phyloP scores from a whole-genome alignment of 805 yeast species.

The Ogataea neopini region DNA sequence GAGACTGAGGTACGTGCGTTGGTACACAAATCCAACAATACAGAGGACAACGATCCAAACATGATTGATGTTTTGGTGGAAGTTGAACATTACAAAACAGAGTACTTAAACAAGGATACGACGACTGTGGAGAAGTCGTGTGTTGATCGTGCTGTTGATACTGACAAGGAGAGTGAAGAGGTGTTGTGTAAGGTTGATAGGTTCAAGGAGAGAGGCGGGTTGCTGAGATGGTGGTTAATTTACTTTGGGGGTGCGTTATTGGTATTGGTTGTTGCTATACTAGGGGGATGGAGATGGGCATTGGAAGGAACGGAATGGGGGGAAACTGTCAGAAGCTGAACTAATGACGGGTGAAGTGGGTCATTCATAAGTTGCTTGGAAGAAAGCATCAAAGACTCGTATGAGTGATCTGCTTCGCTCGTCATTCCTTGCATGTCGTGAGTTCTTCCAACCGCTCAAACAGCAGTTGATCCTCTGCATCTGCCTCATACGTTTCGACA shows the following conservation, averaged over 20 bases:
- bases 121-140: conserved; percentile 3
- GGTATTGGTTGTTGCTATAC: not conserved
- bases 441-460: conserved; percentile 12
- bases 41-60: not conserved
- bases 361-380: no score
- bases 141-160: conserved; percentile 2
- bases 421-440: no score
- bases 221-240: not conserved
- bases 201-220: not conserved
- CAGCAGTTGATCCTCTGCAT: conserved; percentile 1
- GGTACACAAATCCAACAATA: not conserved
- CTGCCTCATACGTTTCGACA: conserved; percentile 9
- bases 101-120: conserved; percentile 4
- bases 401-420: no score
- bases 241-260: not conserved
- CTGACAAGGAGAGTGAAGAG: conserved; percentile 1
- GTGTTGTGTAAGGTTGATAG: not conserved
- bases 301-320: not conserved
- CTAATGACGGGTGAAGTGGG: not conserved
- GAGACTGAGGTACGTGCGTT: not conserved
- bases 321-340: not conserved
- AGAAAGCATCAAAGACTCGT: no score
- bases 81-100: not conserved
- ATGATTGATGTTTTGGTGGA: conserved; percentile 3
- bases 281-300: not conserved